phyloP scores from a whole-genome alignment of 176 grass and related monocot species.

The Avena insularis region DNA sequence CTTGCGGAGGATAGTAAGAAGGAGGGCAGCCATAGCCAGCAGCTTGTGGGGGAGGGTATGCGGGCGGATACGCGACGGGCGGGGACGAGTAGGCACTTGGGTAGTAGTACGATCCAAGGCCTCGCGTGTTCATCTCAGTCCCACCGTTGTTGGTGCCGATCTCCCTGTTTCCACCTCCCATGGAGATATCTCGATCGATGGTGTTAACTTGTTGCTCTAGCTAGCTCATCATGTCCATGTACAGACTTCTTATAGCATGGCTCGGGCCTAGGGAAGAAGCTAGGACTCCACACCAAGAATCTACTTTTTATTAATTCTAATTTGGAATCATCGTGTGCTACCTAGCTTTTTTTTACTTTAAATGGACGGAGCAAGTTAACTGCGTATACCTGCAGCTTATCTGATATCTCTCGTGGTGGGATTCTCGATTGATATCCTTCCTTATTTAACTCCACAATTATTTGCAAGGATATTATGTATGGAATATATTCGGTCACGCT shows the following conservation, averaged over 20 bases:
- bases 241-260: neutral
- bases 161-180: conserved; percentile 14
- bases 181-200: neutral
- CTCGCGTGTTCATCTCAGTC: neutral
- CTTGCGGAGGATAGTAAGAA: neutral
- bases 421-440: conserved; percentile 13
- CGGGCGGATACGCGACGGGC: neutral
- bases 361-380: conserved; percentile 28
- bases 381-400: conserved; percentile 9
- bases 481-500: neutral
- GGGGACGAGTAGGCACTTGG: conserved; percentile 1
- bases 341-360: neutral
- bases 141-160: neutral
- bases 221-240: neutral
- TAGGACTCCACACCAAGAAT: neutral
- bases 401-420: neutral
- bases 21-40: neutral
- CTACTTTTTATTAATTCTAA: neutral
- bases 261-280: neutral
- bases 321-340: neutral
- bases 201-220: neutral
- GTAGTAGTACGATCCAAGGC: conserved; percentile 8
- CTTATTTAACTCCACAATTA: neutral
- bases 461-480: neutral
- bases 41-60: conserved; percentile 9